Percentiles rank a stretch among this genome's conserved stretches.
These are phyloP conservation scores for Hyphopichia fennica DNA, from an alignment of 1,139 yeast species.

Conservation along the genomic window DNA sequence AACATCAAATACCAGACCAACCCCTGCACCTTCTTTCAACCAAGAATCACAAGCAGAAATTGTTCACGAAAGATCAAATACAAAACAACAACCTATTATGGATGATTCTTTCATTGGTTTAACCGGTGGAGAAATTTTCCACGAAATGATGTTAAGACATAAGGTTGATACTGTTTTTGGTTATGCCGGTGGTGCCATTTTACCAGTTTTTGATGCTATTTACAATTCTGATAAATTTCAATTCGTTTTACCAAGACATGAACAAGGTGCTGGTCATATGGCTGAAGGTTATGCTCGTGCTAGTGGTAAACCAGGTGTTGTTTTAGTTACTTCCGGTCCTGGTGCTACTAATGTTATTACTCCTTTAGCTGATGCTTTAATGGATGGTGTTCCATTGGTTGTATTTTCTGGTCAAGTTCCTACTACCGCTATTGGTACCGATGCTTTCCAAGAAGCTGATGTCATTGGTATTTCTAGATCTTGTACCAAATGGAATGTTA, in stretches of 20 bases:
- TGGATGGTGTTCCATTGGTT: conserved; percentile 96
- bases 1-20: conserved; percentile 27
- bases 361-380: conserved; percentile 95
- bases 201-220: conserved; percentile 97
- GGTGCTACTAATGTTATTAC: conserved; percentile 98
- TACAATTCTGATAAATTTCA: conserved; percentile 86
- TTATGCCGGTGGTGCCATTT: conserved; percentile 97
- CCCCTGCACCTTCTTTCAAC: conserved; percentile 43
- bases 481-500: conserved; percentile 98
- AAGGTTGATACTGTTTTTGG: conserved; percentile 94
- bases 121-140: conserved; percentile 96
- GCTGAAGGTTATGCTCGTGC: conserved; percentile 99
- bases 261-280: conserved; percentile 99
- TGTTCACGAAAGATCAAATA: conserved; percentile 5
- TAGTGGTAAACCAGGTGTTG: conserved; percentile 96
- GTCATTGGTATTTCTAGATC: conserved; percentile 95
- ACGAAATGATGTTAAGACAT: conserved; percentile 97
- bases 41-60: conserved; percentile 20
- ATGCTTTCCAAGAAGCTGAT: conserved; percentile 99
- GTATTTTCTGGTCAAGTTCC: conserved; percentile 99
- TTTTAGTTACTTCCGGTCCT: conserved; percentile 95
- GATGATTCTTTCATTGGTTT: conserved; percentile 91
- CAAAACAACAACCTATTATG: conserved; percentile 33
- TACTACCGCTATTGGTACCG: conserved; percentile 93
- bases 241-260: conserved; percentile 93